phyloP scores from a whole-genome alignment of 345 rosid species.

The Pugionium dolabratum region DNA sequence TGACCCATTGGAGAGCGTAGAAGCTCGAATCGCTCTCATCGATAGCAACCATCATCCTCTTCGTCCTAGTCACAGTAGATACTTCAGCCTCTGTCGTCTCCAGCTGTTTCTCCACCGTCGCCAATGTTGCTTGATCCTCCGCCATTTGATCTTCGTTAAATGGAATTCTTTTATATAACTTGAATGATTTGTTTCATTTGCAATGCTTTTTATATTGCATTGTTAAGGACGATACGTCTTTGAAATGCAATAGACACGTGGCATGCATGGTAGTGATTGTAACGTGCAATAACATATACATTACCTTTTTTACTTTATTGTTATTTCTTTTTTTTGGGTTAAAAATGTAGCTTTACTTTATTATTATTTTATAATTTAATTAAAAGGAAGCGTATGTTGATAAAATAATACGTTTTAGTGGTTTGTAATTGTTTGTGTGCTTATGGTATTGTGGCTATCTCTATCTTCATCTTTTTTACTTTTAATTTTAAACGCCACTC shows the following conservation, averaged over 20 bases:
- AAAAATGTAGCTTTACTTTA: neutral
- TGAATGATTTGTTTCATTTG: slow-evolving; percentile 8
- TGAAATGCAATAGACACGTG: neutral
- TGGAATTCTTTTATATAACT: neutral
- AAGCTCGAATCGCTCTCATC: slow-evolving; percentile 55
- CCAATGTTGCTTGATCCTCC: slow-evolving; percentile 25
- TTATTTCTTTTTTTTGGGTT: neutral
- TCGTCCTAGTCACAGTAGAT: slow-evolving; percentile 22
- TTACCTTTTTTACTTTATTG: neutral
- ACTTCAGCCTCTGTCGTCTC: slow-evolving; percentile 18
- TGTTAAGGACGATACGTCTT: slow-evolving; percentile 9
- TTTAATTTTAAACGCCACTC: too few relatives aligned
- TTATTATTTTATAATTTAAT: too few relatives aligned
- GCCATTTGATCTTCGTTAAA: slow-evolving; percentile 24
- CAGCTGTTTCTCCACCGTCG: slow-evolving; percentile 34
- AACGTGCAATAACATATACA: slow-evolving; percentile 15
- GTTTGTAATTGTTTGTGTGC: neutral
- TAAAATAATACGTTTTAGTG: slow-evolving; percentile 1
- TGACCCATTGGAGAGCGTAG: slow-evolving; percentile 44
- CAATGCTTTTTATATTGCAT: slow-evolving; percentile 25
- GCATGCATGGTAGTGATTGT: slow-evolving; percentile 12
- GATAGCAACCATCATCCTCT: slow-evolving; percentile 49
- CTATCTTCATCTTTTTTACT: neutral
- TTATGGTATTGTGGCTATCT: slow-evolving; percentile 23
- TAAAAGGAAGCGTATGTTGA: neutral